Percentiles rank a stretch among this genome's conserved stretches.
Evolutionary conservation across 139 green algal genomes (phyloP).

Genomic region (Zygnema cylindricum): DNA sequence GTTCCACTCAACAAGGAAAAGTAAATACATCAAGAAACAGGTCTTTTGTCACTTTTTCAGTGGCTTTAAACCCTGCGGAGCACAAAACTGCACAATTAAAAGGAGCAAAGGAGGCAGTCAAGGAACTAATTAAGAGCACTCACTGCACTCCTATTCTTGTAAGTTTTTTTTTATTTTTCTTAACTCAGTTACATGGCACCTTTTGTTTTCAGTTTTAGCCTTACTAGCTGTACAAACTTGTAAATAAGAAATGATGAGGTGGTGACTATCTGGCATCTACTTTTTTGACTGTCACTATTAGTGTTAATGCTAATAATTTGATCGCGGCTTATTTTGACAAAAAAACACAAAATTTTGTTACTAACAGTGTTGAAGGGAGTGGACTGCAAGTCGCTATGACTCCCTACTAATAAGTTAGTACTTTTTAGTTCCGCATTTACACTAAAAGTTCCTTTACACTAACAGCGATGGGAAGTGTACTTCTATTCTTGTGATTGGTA

Average conservation of each 20-base stretch:
- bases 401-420: no score
- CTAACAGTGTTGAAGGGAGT: no score
- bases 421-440: not conserved
- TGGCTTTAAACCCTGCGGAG: not conserved
- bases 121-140: constrained; percentile 58
- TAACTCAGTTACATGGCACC: constrained; percentile 10
- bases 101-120: constrained; percentile 40
- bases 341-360: no score
- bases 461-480: not conserved
- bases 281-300: not conserved
- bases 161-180: constrained; percentile 37
- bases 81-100: not conserved
- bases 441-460: not conserved
- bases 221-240: constrained; percentile 15
- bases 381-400: no score
- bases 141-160: constrained; percentile 58
- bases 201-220: constrained; percentile 9
- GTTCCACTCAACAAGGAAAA: no score
- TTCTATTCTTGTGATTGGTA: constrained; percentile 14
- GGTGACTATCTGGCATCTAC: not conserved
- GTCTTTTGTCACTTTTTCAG: not conserved
- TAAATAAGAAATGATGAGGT: not conserved
- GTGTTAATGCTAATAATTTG: not conserved
- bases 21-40: no score
- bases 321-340: not conserved